Evolutionary conservation across 2,329 filamentous ascomycete species (phyloP), one percentile per base, ranked within the genome.

Genomic region (Furcasterigmium furcatum): DNA sequence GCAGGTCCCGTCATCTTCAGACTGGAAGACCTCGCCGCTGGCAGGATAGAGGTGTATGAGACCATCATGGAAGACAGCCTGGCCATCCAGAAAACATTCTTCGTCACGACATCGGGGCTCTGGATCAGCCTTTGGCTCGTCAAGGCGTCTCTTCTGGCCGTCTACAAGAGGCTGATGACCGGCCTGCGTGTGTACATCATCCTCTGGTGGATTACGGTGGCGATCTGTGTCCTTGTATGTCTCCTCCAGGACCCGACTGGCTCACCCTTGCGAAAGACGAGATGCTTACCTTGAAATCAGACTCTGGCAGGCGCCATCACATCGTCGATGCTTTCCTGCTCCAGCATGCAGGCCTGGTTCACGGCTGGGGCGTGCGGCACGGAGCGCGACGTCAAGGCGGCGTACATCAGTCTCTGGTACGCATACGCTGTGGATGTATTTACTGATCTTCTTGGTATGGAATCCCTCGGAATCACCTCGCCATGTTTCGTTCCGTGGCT

Each of bases 91-190:
- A 52, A 47, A 19, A 47, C 46, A 1, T 49, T 52, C 19, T 52
- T 52, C 25, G 42, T 49, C 10, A 47, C 44, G 7, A 47, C 49
- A 12, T 46, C 45, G 6, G 45, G 46, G 12, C 42, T 52, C 9
- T 52, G 49, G 49, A 47, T 52, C 12, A 49, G 49, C 30, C 38
- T 52, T 19, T 49, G 49, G 49, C 45, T 47, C 14, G 38, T 47
- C 38, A 52, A 52, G 38, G 47, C 35, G 8, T 49, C 44, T 4
- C 36, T 52, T 5, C 39, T 52, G 3, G 40, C 46, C 16, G 34
- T 52, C 14, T 52, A 52, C 20, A 49, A 52, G 45, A 45, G 45
- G 12, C 32, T 49, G 27, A 30, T 49, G 25, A 41, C 22, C 14
- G 45, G 39, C 20, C 25, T 52, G 18, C 32, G 30, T n/a, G 18